Evolutionary conservation across 2,329 filamentous ascomycete species (phyloP).

Genomic region (Xylaria sp.): DNA sequence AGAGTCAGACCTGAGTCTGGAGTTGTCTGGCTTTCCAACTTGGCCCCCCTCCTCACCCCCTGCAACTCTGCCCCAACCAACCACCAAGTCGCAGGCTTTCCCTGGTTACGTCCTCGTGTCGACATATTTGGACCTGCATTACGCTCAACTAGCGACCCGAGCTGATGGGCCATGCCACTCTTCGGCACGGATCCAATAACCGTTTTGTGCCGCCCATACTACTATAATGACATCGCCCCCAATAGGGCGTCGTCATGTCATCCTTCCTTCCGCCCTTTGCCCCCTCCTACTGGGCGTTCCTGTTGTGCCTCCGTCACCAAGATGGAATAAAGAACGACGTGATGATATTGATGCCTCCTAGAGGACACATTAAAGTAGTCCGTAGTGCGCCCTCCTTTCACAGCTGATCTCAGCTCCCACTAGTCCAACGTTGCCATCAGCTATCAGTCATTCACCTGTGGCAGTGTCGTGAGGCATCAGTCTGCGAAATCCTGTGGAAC

Average conservation of each 20-base stretch:
- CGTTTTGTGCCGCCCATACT: not conserved
- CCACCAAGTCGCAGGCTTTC: slow-evolving; percentile 26
- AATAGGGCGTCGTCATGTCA: slow-evolving; percentile 14
- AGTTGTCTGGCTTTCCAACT: not conserved
- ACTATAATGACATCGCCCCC: no score
- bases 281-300: no score
- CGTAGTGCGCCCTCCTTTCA: not conserved
- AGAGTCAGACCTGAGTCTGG: no score
- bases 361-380: not conserved
- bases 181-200: slow-evolving; percentile 15
- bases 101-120: slow-evolving; percentile 13
- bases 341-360: not conserved
- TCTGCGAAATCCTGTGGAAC: slow-evolving; percentile 4
- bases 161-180: slow-evolving; percentile 28
- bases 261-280: not conserved
- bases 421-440: no score
- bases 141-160: slow-evolving; percentile 30
- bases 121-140: slow-evolving; percentile 29
- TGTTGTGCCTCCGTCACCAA: not conserved
- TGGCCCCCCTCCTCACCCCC: not conserved
- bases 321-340: not conserved
- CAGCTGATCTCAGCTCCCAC: slow-evolving; percentile 22
- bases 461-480: not conserved
- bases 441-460: not conserved
- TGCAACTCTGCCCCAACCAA: slow-evolving; percentile 24